phyloP scores from a whole-genome alignment of 768 basidiomycete genomes.

The Mycena pura region DNA sequence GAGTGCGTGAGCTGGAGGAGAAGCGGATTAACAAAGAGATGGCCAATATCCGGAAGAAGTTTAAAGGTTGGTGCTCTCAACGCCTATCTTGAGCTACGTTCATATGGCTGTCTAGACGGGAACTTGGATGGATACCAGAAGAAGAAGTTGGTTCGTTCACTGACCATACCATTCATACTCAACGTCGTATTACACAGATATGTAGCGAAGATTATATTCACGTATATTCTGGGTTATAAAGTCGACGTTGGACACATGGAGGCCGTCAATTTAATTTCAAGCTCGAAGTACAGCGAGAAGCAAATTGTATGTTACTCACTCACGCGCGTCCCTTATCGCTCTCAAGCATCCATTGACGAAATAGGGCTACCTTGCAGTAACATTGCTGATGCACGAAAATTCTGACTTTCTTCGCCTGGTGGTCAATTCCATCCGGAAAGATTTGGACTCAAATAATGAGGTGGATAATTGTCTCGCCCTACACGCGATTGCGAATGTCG shows the following conservation, averaged over 20 bases:
- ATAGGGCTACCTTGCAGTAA: conserved; percentile 97
- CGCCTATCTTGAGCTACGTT: not conserved
- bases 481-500: conserved; percentile 98
- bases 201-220: conserved; percentile 98
- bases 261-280: conserved; percentile 96
- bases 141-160: conserved; percentile 72
- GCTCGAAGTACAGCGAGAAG: conserved; percentile 96
- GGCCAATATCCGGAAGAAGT: conserved; percentile 99
- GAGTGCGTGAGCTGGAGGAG: conserved; percentile 96
- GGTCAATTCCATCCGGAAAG: conserved; percentile 98
- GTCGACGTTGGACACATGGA: conserved; percentile 99
- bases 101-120: conserved; percentile 59
- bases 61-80: conserved; percentile 74
- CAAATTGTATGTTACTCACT: conserved; percentile 80
- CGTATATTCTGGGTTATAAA: conserved; percentile 98
- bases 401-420: conserved; percentile 96
- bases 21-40: conserved; percentile 99
- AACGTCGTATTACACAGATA: conserved; percentile 64
- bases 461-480: conserved; percentile 95
- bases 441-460: conserved; percentile 93
- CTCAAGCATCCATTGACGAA: not conserved
- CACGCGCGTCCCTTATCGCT: not conserved
- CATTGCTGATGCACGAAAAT: conserved; percentile 98
- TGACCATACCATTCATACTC: conserved; percentile 2
- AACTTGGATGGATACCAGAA: conserved; percentile 91